Evolutionary conservation across 352 stramenopile genomes (phyloP).

Genomic region (Thraustochytrium striatum): DNA sequence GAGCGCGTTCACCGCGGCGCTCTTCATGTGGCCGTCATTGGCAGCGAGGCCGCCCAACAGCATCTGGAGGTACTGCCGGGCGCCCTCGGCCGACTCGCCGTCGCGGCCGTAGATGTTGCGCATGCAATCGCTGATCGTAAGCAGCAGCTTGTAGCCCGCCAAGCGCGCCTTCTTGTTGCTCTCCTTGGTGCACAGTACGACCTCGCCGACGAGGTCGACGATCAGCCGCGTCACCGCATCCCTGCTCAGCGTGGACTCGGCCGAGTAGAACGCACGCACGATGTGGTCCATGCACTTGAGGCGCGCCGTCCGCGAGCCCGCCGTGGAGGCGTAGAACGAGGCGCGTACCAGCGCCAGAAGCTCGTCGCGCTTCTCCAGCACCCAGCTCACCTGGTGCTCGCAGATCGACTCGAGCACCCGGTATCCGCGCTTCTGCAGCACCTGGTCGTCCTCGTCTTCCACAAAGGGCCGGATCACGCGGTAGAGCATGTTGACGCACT

Average conservation of each 20-base stretch:
- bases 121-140: slow-evolving; percentile 64
- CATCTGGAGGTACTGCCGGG: slow-evolving; percentile 51
- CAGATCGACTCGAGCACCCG: slow-evolving; percentile 75
- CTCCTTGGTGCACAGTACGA: slow-evolving; percentile 53
- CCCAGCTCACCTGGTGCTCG: slow-evolving; percentile 67
- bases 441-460: slow-evolving; percentile 71
- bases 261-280: neutral
- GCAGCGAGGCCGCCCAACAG: slow-evolving; percentile 58
- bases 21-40: slow-evolving; percentile 55
- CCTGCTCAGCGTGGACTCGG: neutral
- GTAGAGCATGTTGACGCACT: slow-evolving; percentile 71
- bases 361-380: neutral
- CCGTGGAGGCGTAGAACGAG: neutral
- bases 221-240: slow-evolving; percentile 5
- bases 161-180: slow-evolving; percentile 49
- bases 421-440: slow-evolving; percentile 81
- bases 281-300: slow-evolving; percentile 32
- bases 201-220: slow-evolving; percentile 14
- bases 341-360: neutral
- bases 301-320: slow-evolving; percentile 3
- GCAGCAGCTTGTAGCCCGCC: slow-evolving; percentile 41
- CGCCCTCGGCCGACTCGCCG: slow-evolving; percentile 16
- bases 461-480: slow-evolving; percentile 79
- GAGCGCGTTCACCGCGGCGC: slow-evolving; percentile 45
- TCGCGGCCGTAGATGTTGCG: slow-evolving; percentile 55